phyloP scores from a whole-genome alignment of 176 grass and related monocot genomes.

The Pontederia crassipes region DNA sequence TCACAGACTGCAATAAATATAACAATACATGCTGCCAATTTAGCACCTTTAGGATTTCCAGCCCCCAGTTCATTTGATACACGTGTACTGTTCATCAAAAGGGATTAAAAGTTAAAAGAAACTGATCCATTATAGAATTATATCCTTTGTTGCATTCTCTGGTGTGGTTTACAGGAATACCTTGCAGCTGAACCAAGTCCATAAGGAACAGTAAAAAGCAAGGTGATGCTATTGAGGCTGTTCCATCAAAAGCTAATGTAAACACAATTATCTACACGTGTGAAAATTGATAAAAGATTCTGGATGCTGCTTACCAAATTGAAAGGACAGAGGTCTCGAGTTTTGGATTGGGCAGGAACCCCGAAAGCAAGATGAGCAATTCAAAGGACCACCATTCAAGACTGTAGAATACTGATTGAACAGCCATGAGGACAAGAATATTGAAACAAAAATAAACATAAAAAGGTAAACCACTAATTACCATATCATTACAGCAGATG shows the following conservation, averaged over 20 bases:
- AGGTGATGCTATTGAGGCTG: slow-evolving; percentile 36
- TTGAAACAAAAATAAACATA: not conserved
- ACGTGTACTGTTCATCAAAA: slow-evolving; percentile 27
- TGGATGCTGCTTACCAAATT: slow-evolving; percentile 36
- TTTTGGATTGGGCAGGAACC: slow-evolving; percentile 48
- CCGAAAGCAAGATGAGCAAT: slow-evolving; percentile 47
- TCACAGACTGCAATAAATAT: slow-evolving; percentile 27
- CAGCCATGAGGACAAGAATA: not conserved
- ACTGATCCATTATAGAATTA: not conserved
- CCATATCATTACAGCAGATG: slow-evolving; percentile 87
- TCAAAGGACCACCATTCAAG: slow-evolving; percentile 73
- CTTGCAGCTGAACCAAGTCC: slow-evolving; percentile 50
- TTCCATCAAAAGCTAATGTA: slow-evolving; percentile 15
- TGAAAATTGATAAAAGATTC: slow-evolving; percentile 2
- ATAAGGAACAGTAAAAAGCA: slow-evolving; percentile 46
- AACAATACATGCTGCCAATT: slow-evolving; percentile 27
- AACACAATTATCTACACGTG: not conserved
- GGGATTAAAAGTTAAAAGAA: not conserved
- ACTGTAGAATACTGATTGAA: slow-evolving; percentile 18
- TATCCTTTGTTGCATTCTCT: not conserved
- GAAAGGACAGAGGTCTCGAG: slow-evolving; percentile 67
- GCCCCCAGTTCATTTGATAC: slow-evolving; percentile 69
- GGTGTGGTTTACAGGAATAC: slow-evolving; percentile 15
- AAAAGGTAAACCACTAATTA: slow-evolving; percentile 1
- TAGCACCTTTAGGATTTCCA: slow-evolving; percentile 36